Base-by-base conservation (phyloP, 805 yeast species). In the Phaffomyces antillensis region DNA sequence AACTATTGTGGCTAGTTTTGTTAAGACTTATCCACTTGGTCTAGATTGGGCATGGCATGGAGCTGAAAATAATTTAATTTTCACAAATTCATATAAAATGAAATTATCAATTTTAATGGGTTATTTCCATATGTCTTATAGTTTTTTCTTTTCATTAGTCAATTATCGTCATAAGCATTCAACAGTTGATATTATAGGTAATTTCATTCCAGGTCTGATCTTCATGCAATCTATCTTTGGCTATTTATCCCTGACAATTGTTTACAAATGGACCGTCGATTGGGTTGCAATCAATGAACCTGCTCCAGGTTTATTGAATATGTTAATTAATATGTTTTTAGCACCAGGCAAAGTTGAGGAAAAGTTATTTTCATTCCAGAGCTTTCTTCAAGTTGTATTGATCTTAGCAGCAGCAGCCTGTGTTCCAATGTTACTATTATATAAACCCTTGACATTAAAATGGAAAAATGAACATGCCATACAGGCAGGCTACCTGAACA, bases 181-280 rank as follows among this genome's bases (percentile, higher is more conserved):
- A 34, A 63, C 64, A 40, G 79, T 93, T 53, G 97, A 93, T 62
- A 79, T 93, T 37, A 66, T 85, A 56, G 98, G 98, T 48, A 93
- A 91, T 67, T 93, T 93, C 60, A 73, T 91, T 47, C 99, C 99
- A 2, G 96, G 98, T 34, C 71, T 93, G 45, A 69, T 93, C 40
- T 93, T 93, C 66, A 88, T 93, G 96, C 96, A 89, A 66, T 84
- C 96, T 42, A 91, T 93, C 39, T 93, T 93, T 62, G 99, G 99
- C 34, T 93, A 93, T 63, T 72, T 93, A 49, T 77, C 96, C 0
- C 63, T 90, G 52, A 76, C 88, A 47, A 93, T 93, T 53, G 75
- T 93, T 28, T 91, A 87, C 73, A 93, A 93, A 67, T 93, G 99
- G 99, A 69, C 81, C 20, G 84, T 86, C 40, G 93, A 93, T 71